A percentile compares a stretch with the other conserved stretches of the same genome.
These are phyloP conservation scores for Solanum chacoense DNA, from an alignment of 305 asterid genomes.

Conservation along the genomic window DNA sequence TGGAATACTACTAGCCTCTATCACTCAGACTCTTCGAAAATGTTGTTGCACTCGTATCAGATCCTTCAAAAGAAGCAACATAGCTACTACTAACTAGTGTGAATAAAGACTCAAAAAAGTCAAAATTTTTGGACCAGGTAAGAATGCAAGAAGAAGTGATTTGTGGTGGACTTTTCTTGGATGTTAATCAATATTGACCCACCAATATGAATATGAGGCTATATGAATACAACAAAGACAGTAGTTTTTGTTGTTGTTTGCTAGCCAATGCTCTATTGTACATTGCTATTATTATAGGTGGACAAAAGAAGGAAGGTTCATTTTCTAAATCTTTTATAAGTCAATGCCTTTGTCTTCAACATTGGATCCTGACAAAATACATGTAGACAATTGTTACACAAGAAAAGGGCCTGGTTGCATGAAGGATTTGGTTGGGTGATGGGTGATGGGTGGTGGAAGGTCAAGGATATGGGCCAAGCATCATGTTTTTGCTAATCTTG, in stretches of 20 bases:
- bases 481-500: conserved; percentile 3
- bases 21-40: neutral
- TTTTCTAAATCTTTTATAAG: conserved; percentile 9
- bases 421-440: neutral
- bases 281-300: conserved; percentile 1
- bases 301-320: conserved; percentile 13
- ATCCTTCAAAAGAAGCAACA: neutral
- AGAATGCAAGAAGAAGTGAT: neutral
- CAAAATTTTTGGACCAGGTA: neutral
- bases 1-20: conserved; percentile 43
- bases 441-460: neutral
- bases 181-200: neutral
- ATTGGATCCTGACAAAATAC: conserved; percentile 11
- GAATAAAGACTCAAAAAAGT: neutral
- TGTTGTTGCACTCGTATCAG: neutral
- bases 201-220: neutral
- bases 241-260: conserved; percentile 5
- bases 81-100: conserved; percentile 11
- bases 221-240: neutral
- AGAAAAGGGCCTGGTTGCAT: neutral
- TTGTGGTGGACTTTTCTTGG: neutral
- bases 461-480: neutral
- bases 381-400: neutral
- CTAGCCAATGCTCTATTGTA: conserved; percentile 10
- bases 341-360: conserved; percentile 20